A percentile compares a stretch with the other conserved stretches of the same genome.
Evolutionary conservation across 192 early-diverging fungal genomes (phyloP).

Genomic region (Gigaspora rosea): DNA sequence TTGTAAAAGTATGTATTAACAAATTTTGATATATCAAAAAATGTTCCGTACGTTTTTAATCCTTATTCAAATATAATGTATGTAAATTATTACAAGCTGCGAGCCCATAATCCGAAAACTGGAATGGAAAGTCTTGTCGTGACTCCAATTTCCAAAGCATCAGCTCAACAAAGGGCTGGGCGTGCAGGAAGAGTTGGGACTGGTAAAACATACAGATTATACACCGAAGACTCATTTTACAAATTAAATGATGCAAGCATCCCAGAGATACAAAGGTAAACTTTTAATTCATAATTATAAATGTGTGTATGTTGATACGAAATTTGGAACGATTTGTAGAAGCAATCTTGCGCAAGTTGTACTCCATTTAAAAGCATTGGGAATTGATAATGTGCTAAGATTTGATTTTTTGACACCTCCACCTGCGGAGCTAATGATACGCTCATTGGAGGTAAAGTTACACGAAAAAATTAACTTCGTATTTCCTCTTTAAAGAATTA

Average conservation of each 20-base stretch:
- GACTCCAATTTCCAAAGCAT: slow-evolving; percentile 90
- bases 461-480: no score
- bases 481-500: no score
- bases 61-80: no score
- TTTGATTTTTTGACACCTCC: slow-evolving; percentile 82
- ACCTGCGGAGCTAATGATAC: slow-evolving; percentile 68
- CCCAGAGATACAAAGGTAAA: slow-evolving; percentile 89
- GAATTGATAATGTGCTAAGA: slow-evolving; percentile 76
- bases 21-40: no score
- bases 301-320: neutral
- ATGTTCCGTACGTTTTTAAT: no score
- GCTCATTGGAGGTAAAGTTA: slow-evolving; percentile 70
- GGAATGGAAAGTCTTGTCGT: slow-evolving; percentile 90
- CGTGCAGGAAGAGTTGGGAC: slow-evolving; percentile 91
- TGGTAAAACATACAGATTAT: slow-evolving; percentile 89
- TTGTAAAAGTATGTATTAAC: slow-evolving; percentile 60
- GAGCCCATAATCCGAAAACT: slow-evolving; percentile 89
- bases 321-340: slow-evolving; percentile 34
- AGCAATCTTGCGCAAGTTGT: slow-evolving; percentile 69
- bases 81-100: slow-evolving; percentile 42
- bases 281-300: neutral
- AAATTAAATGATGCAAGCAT: slow-evolving; percentile 80
- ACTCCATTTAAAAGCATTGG: slow-evolving; percentile 77
- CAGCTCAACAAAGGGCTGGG: slow-evolving; percentile 91
- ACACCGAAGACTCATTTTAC: slow-evolving; percentile 81